Base-by-base conservation (phyloP, 345 rosid species). In the Sonneratia alba region DNA sequence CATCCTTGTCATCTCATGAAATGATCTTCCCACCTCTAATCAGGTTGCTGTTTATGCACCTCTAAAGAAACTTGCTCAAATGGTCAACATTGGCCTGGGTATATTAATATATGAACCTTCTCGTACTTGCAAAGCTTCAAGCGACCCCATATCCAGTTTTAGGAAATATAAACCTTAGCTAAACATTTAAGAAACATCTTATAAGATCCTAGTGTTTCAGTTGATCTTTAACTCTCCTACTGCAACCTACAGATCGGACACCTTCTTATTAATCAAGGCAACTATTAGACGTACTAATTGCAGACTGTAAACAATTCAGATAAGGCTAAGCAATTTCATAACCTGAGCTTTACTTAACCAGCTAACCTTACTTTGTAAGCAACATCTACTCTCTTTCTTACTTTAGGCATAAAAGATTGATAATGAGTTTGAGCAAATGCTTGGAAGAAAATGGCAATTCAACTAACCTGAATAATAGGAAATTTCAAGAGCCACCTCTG, bases 381-480 rank as follows among this genome's bases (percentile, higher is more conserved):
- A 42, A 42, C 45, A 42, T 42, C 45, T 4, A 42, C 45, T 4
- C 10, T 42, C 7, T 42, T 42, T 42, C 45, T 42, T 42, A 42
- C 45, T 42, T 42, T 42, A 42, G 45, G 45, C 45, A 42, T 42
- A 21, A 43, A 66, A 66, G 53, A 66, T 37, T 62, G 66, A 6
- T 19, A n/a, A 3, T 7, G 47, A 66, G 71, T 66, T n/a, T 42
- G 70, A 66, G 67, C n/a, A n/a, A 34, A 15, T 55, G 24, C 24
- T 53, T 15, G 24, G 21, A 56, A 13, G 5, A 10, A 19, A 49
- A 65, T 27, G 34, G 15, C 73, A 36, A 1, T 34, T 24, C 7
- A 9, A 37, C 77, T 69, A 36, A 92, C 99, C 92, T 95, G 99
- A 83, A 95, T 86, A 71, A 90, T 87, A 22, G 99, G 97, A 69